These are phyloP conservation scores for Verticillium klebahnii DNA, from an alignment of 2,329 filamentous ascomycete species.

Conservation along the genomic window DNA sequence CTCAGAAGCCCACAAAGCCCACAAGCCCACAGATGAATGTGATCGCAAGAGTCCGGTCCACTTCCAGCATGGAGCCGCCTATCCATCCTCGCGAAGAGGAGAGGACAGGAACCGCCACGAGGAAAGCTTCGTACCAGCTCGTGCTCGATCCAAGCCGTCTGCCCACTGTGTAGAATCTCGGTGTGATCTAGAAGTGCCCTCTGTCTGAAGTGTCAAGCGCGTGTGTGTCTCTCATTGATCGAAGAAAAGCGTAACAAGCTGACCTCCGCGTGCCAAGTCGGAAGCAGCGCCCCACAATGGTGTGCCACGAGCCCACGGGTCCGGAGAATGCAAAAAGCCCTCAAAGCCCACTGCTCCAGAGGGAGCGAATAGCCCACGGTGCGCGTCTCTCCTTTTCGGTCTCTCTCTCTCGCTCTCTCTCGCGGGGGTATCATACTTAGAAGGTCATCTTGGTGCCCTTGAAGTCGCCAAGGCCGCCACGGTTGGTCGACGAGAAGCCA, in stretches of 20 bases:
- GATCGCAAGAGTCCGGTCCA: conserved; percentile 24
- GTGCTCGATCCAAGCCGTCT: conserved; percentile 16
- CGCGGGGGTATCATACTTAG: conserved; percentile 26
- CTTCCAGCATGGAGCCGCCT: conserved; percentile 12
- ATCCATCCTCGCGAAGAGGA: not conserved
- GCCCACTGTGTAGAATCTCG: conserved; percentile 15
- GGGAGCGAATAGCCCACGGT: conserved; percentile 18
- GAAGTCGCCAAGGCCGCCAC: conserved; percentile 38
- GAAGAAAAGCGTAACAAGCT: conserved; percentile 12
- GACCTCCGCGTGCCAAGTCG: conserved; percentile 3
- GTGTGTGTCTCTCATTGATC: conserved; percentile 10
- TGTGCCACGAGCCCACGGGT: conserved; percentile 25
- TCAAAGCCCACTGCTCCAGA: conserved; percentile 47
- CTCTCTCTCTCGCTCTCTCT: conserved; percentile 6
- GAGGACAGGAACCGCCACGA: conserved; percentile 15
- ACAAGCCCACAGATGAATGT: conserved; percentile 24
- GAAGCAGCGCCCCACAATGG: conserved; percentile 5
- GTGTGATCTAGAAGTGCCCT: conserved; percentile 21
- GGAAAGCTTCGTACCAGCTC: conserved; percentile 26
- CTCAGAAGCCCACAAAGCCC: conserved; percentile 31
- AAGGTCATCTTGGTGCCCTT: conserved; percentile 78
- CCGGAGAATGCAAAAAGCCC: conserved; percentile 35
- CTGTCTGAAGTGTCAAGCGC: conserved; percentile 9
- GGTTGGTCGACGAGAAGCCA: conserved; percentile 39
- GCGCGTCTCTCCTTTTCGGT: not conserved